Evolutionary conservation across 108 stramenopile species (phyloP).

Genomic region (Fistulifera solaris): DNA sequence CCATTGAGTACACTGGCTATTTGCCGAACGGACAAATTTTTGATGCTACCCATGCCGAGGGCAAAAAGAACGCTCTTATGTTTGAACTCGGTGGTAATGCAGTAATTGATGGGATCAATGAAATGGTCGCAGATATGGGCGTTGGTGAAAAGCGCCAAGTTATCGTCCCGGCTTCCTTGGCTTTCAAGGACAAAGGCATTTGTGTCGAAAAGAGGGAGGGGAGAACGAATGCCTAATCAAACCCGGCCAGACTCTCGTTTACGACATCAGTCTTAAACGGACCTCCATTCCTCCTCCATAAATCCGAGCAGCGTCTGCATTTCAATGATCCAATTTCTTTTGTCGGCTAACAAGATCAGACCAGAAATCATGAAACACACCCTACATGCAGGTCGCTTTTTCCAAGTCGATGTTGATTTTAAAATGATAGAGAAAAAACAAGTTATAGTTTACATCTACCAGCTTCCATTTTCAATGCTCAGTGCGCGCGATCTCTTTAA

Average conservation of each 20-base stretch:
- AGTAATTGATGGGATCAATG: constrained; percentile 72
- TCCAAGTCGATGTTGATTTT: too few species aligned
- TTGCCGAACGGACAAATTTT: constrained; percentile 71
- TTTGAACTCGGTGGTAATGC: constrained; percentile 65
- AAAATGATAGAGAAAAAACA: too few species aligned
- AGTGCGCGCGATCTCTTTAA: constrained; percentile 39
- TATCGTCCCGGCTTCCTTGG: constrained; percentile 74
- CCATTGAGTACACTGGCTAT: constrained; percentile 84
- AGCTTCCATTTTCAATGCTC: constrained; percentile 47
- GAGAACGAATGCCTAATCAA: constrained; percentile 74
- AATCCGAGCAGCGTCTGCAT: too few species aligned
- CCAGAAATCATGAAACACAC: too few species aligned
- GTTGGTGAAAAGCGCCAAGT: constrained; percentile 81
- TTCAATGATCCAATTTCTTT: too few species aligned
- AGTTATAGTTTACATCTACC: constrained; percentile 15
- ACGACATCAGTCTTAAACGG: constrained; percentile 71
- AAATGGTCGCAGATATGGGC: constrained; percentile 61
- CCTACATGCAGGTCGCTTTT: too few species aligned
- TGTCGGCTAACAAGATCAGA: too few species aligned
- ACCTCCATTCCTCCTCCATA: constrained; percentile 80
- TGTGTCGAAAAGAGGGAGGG: constrained; percentile 41
- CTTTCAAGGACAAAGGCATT: constrained; percentile 74
- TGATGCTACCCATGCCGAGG: constrained; percentile 79
- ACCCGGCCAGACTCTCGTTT: constrained; percentile 76
- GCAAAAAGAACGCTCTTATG: constrained; percentile 61